Evolutionary conservation across 768 basidiomycete species (phyloP).

Genomic region (Tylopilus balloui): DNA sequence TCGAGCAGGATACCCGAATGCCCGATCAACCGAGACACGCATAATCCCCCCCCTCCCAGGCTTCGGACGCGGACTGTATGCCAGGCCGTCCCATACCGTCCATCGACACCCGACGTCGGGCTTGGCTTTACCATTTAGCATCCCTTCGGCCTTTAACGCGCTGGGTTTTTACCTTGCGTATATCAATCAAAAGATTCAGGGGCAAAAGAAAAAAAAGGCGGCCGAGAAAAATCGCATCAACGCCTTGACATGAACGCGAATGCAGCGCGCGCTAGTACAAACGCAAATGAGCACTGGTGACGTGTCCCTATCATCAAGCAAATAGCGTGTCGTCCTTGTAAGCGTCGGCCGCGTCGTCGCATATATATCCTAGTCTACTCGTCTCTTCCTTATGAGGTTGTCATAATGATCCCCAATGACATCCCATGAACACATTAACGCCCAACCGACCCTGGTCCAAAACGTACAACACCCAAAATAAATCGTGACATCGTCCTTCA

Average conservation of each 20-base stretch:
- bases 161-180: background rate
- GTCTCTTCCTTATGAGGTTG: background rate
- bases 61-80: too few species aligned
- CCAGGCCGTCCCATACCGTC: too few species aligned
- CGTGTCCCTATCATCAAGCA: background rate
- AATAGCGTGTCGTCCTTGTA: background rate
- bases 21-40: too few species aligned
- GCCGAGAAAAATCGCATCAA: background rate
- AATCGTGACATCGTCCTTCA: constrained; percentile 1
- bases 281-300: background rate
- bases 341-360: background rate
- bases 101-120: background rate
- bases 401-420: background rate
- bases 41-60: too few species aligned
- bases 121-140: background rate
- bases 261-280: background rate
- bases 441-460: background rate
- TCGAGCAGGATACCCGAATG: too few species aligned
- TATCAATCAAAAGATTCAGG: background rate
- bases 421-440: background rate
- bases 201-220: background rate
- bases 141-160: background rate
- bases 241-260: background rate
- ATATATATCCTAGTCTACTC: background rate
- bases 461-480: constrained; percentile 4